Conservation (phyloP, 345 rosid species). For the Ceriops decandra region DNA sequence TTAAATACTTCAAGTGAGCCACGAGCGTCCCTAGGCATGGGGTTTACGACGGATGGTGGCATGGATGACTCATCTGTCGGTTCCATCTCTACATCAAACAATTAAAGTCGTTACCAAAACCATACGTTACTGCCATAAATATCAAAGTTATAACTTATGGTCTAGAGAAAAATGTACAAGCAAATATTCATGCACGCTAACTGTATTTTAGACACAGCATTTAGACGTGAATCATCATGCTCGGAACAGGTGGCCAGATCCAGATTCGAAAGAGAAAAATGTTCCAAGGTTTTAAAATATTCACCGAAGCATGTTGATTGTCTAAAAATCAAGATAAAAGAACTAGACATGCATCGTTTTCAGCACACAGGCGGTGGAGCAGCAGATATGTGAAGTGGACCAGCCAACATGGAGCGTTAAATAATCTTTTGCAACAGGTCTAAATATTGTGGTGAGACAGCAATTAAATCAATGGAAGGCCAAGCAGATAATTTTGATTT, state of each 20-base stretch:
- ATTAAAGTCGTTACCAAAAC: background rate
- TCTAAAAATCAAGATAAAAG: no score
- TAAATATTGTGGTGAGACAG: slow-evolving; percentile 11
- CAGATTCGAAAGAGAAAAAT: no score
- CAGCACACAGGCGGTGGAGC: slow-evolving; percentile 11
- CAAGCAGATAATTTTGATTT: no score
- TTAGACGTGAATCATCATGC: no score
- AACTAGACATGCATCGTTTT: slow-evolving; percentile 3
- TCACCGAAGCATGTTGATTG: no score
- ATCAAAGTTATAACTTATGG: background rate
- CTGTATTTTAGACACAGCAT: background rate
- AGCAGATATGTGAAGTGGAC: slow-evolving; percentile 17
- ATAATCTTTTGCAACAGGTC: background rate
- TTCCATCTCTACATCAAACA: slow-evolving; percentile 36
- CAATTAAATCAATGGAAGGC: background rate
- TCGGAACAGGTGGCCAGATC: no score
- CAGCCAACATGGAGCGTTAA: background rate
- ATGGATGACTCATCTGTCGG: slow-evolving; percentile 43
- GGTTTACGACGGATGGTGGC: slow-evolving; percentile 29
- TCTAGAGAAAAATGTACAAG: background rate
- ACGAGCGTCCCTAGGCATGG: slow-evolving; percentile 60
- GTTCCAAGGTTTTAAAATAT: no score
- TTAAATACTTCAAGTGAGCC: slow-evolving; percentile 90
- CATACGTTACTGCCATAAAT: no score
- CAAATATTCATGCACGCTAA: background rate